Base-by-base conservation (phyloP, 2,329 filamentous ascomycete species). In the Cladophialophora immunda region DNA sequence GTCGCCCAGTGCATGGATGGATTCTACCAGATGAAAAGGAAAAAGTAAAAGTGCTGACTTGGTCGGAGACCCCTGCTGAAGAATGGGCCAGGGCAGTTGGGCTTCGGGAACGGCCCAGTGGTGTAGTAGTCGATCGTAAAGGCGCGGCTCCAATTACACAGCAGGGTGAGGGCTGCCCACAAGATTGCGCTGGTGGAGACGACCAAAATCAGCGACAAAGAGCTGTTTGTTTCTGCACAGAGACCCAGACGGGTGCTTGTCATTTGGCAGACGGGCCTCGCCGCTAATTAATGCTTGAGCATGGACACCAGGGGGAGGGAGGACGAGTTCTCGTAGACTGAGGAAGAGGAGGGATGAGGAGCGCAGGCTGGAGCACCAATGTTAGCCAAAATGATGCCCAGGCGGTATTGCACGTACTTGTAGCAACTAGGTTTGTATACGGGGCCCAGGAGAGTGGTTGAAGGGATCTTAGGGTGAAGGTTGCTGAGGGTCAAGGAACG, bases 101-200 rank as follows among this genome's bases (percentile, higher is more conserved):
- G 45, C 19, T 25, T 50, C 11, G 45, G 45, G 13, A 50, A 25
- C 19, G 9, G 45, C 19, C 45, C 45, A 50, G 45, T 50, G 19
- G 11, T 25, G 45, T 50, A 22, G 45, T 25, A 50, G 22, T 50
- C 45, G 9, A 17, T 50, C 27, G 29, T 45, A 19, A 59, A 59
- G 56, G 57, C 27, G 57, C 38, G 38, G 27, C 57, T 27, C 57
- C 57, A 50, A 50, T 50, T 50, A 13, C 45, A 30, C 15, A 29
- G 56, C 38, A 50, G 38, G 27, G 25, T 29, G 45, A 34, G 38
- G 25, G 38, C 30, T 59, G 38, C 29, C 57, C 45, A 25, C 57
- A 50, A 59, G 29, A 59, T 59, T 59, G 41, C 57, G 15, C 57
- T 9, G 11, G 57, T 59, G 57, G 57, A 50, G 57, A 59, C 38